Base-by-base conservation (phyloP, 1,284 basidiomycete species). In the Puccinia triticina region DNA sequence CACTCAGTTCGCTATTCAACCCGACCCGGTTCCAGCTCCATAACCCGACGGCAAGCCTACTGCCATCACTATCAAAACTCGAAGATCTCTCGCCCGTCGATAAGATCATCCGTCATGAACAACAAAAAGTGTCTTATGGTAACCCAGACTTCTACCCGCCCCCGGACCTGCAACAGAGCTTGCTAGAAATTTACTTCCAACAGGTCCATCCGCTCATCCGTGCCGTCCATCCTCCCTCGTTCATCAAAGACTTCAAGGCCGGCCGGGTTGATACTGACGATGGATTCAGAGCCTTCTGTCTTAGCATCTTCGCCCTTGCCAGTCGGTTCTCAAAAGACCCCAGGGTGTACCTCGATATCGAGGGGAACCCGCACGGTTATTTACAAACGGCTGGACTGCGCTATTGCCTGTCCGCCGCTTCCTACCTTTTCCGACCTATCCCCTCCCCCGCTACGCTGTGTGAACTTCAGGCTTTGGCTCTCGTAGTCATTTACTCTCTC, bases 241-340 rank as follows among this genome's bases (percentile, higher is more conserved):
- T 96, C 84, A 90, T 93, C 83, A 87, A 88, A 29, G 88, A 89
- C 64, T 87, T 93, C 66, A 86, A 87, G 26, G 89, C 90, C 10
- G 89, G 90, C 3, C 86, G 91, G 29, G 91, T 93, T 86, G 87
- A 88, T 18, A 88, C 86, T 16, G 91, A 93, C 85, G 82, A 88
- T 11, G 88, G 90, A 18, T 94, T 94, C 86, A 92, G 90, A 23
- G 90, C 90, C n/a, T 90, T 92, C 7, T 89, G 93, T 69, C 87
- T 94, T 46, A 88, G 93, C 61, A 90, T 95, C 0, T 94, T 93
- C 86, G 93, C 94, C 0, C 88, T 91, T 78, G 94, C 91, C 1
- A 88, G 92, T 0, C 90, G 92, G 37, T 92, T 89, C 85, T 90
- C 91, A 16, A 89, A 92, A 78, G 92, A 91, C 84, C 89, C 89